These are phyloP conservation scores for Pseudogymnoascus sp. DNA, from an alignment of 2,329 filamentous ascomycete species.

Conservation along the genomic window DNA sequence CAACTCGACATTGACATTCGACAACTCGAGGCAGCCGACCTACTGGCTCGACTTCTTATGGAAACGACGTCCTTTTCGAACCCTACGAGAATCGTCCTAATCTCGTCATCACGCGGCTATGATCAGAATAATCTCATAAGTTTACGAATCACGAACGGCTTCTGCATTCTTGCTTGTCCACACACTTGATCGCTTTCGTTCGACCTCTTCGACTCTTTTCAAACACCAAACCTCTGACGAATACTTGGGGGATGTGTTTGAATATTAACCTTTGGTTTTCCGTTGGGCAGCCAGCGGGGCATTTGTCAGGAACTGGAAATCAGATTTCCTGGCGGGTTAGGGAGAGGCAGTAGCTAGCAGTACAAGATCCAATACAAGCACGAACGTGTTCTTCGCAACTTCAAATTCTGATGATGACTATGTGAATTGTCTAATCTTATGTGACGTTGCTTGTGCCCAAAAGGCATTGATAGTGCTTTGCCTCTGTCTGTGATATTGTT, in stretches of 20 bases:
- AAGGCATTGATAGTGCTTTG: not conserved
- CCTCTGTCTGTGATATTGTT: not conserved
- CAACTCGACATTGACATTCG: slow-evolving; percentile 24
- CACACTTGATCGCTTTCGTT: slow-evolving; percentile 2
- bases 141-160: slow-evolving; percentile 24
- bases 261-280: not conserved
- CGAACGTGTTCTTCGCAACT: slow-evolving; percentile 19
- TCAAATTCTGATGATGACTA: slow-evolving; percentile 17
- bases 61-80: slow-evolving; percentile 27
- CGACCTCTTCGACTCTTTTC: not conserved
- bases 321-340: slow-evolving; percentile 14
- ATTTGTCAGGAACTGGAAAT: slow-evolving; percentile 2
- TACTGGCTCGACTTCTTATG: slow-evolving; percentile 29
- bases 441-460: too few relatives aligned
- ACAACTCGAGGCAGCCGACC: slow-evolving; percentile 23
- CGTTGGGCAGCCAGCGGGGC: not conserved
- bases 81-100: slow-evolving; percentile 33
- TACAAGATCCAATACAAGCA: slow-evolving; percentile 22
- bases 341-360: slow-evolving; percentile 25
- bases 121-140: slow-evolving; percentile 28
- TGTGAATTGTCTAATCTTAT: not conserved
- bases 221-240: slow-evolving; percentile 5
- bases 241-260: slow-evolving; percentile 9
- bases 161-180: slow-evolving; percentile 9
- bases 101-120: slow-evolving; percentile 32